Percentiles rank a stretch among this genome's conserved stretches.
Conservation (phyloP, 441 rosid species). For the Pelargonium fulgidum region DNA sequence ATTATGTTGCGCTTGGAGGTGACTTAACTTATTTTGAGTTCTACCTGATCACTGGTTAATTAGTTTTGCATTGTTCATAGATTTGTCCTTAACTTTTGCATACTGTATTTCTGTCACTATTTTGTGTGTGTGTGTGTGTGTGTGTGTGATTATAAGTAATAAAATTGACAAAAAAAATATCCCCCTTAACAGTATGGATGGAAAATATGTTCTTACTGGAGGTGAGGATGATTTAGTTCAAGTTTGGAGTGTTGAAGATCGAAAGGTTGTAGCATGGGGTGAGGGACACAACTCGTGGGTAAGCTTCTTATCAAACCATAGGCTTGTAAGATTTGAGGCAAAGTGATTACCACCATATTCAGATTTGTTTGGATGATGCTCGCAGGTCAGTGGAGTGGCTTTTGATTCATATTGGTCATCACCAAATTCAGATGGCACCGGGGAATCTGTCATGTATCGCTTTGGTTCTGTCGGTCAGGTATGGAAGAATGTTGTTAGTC, state of each 20-base stretch:
- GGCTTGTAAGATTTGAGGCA: slow-evolving; percentile 1
- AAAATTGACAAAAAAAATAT: slow-evolving; percentile 22
- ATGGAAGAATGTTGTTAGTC: slow-evolving; percentile 15
- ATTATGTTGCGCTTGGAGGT: slow-evolving; percentile 98
- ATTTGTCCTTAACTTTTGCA: background rate
- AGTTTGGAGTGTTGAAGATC: slow-evolving; percentile 98
- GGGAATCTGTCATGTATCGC: slow-evolving; percentile 76
- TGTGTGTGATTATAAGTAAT: slow-evolving; percentile 5
- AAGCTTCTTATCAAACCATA: slow-evolving; percentile 24
- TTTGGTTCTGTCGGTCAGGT: slow-evolving; percentile 99
- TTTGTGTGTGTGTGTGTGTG: background rate
- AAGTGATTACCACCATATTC: slow-evolving; percentile 20
- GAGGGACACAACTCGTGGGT: slow-evolving; percentile 99
- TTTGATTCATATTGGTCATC: slow-evolving; percentile 93
- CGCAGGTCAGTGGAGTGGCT: slow-evolving; percentile 98
- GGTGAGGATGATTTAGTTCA: slow-evolving; percentile 99
- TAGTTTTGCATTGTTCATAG: background rate
- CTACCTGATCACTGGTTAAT: background rate
- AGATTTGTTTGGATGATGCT: slow-evolving; percentile 26
- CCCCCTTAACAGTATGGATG: slow-evolving; percentile 65
- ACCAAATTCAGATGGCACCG: slow-evolving; percentile 74
- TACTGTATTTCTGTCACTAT: slow-evolving; percentile 10
- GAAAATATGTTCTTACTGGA: slow-evolving; percentile 90
- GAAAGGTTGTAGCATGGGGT: slow-evolving; percentile 98
- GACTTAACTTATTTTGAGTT: slow-evolving; percentile 12